Base-by-base conservation (phyloP, 2,329 filamentous ascomycete species). In the Apiospora aurea region DNA sequence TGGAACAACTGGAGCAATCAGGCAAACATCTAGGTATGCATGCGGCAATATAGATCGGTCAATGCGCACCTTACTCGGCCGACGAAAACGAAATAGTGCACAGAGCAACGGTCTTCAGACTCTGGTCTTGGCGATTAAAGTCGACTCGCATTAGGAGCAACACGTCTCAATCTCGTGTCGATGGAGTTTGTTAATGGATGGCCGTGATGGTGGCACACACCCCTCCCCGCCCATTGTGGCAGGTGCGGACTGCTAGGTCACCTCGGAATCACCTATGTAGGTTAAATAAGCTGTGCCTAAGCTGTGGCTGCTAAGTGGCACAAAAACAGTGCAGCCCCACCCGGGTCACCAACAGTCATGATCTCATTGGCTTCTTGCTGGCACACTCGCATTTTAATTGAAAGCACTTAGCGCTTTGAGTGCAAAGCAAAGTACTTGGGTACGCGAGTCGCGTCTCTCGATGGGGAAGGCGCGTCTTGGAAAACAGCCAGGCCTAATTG, bases 401-500 rank as follows among this genome's bases (percentile, higher is more conserved):
- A n/a, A 29, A 64, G 26, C 29, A 64, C 57, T 41, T 64, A 61
- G 53, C 53, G 53, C 53, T 61, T 34, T 61, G 53, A 61, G 53
- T 61, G 53, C 53, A 38, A 21, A 21, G 26, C 16, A 61, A 26
- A 26, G 53, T 64, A 64, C 57, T 41, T 38, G 57, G 57, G 57
- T 61, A 61, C 34, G 57, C 57, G 57, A 64, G 57, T 64, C 57
- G 57, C 57, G 57, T 64, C 34, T 64, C 57, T 64, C n/a, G 41
- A 64, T 64, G 53, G 53, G 38, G 53, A n/a, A 61, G 21, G 57
- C 57, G 57, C 57, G 57, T 64, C 57, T n/a, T 41, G 5, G 57
- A 64, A 64, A 64, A 41, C 57, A 64, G 57, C 57, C 57, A 41
- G 57, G 57, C 34, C 34, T 64, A 64, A 61, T 61, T 64, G 34